A percentile compares a stretch with the other conserved stretches of the same genome.
phyloP scores from a whole-genome alignment of 1,139 yeast species.

The Suhomyces atakaporum region DNA sequence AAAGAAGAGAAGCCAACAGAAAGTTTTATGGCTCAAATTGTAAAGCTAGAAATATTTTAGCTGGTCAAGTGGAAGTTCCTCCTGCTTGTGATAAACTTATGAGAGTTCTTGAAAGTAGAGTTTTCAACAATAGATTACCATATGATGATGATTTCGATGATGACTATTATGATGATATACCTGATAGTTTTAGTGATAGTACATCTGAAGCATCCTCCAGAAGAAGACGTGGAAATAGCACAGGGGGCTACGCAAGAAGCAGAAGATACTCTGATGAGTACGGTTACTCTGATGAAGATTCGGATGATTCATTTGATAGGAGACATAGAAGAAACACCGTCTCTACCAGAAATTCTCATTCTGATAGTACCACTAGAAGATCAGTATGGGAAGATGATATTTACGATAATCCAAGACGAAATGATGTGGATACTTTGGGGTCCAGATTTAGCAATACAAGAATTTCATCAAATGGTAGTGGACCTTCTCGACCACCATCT shows the following conservation, averaged over 20 bases:
- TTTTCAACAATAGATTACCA: slow-evolving; percentile 62
- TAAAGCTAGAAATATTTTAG: slow-evolving; percentile 78
- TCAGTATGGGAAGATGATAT: slow-evolving; percentile 85
- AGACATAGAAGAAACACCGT: slow-evolving; percentile 12
- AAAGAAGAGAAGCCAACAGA: slow-evolving; percentile 94
- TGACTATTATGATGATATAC: slow-evolving; percentile 71
- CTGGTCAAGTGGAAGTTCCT: slow-evolving; percentile 89
- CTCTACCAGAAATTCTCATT: slow-evolving; percentile 7
- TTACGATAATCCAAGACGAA: slow-evolving; percentile 55
- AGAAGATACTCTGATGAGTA: slow-evolving; percentile 42
- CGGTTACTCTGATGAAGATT: slow-evolving; percentile 38
- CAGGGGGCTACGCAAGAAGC: slow-evolving; percentile 28
- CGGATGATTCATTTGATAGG: slow-evolving; percentile 33
- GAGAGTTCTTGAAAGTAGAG: slow-evolving; percentile 83
- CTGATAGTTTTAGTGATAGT: slow-evolving; percentile 59
- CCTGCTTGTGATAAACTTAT: slow-evolving; percentile 90
- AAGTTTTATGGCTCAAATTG: slow-evolving; percentile 88
- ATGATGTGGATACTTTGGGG: slow-evolving; percentile 40
- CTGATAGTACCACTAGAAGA: slow-evolving; percentile 19
- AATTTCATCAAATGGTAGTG: slow-evolving; percentile 23
- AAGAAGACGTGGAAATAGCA: slow-evolving; percentile 28
- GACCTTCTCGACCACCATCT: slow-evolving; percentile 43
- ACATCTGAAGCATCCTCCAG: slow-evolving; percentile 38
- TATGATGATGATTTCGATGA: slow-evolving; percentile 59
- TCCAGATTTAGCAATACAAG: slow-evolving; percentile 35